Base-by-base conservation (phyloP, 1,284 basidiomycete species). In the Heterobasidion annosum region DNA sequence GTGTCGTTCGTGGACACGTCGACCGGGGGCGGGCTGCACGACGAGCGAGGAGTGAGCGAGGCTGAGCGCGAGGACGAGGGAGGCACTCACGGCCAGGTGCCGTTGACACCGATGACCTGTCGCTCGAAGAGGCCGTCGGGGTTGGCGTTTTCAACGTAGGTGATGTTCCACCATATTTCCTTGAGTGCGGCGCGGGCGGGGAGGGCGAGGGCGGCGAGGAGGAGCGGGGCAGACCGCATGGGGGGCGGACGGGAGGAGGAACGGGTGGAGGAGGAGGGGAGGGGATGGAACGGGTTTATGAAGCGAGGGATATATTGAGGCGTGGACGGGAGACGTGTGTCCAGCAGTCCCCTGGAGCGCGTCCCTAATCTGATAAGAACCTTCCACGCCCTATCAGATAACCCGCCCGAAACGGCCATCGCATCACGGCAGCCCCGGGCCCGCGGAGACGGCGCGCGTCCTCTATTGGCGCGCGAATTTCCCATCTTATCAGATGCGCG, bases 101-200 rank as follows among this genome's bases (percentile, higher is more conserved):
- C 82, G 66, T 97, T 97, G 53, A 96, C 81, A 54, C 93, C 93
- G 56, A 96, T 82, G 50, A 83, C 92, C 34, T 82, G 75, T 52
- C 93, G 83, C 32, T 82, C 73, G 53, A 72, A 78, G 51, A 90
- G 76, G 3, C 85, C 88, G 62, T 91, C 88, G n/a, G 90, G 91
- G 66, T 83, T 87, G 53, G 76, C 82, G 57, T 82, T 68, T 34
- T 83, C 65, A 55, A 88, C 83, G 56, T 85, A 90, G 62, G 81
- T 85, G 65, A 93, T 74, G 63, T 91, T 83, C 89, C 89, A 93
- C 86, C 87, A 89, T 8, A 80, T 54, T 63, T 89, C 86, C 1
- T 82, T 75, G 8, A 86, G 72, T 19, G 76, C 83, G 8, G 82
- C 84, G 34, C 79, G 61, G 37, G 67, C 76, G 44, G 71, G 66